Evolutionary conservation across 495 filamentous ascomycete species (phyloP), one percentile per base, ranked within the genome.

Genomic region (Neurospora tetrasperma): DNA sequence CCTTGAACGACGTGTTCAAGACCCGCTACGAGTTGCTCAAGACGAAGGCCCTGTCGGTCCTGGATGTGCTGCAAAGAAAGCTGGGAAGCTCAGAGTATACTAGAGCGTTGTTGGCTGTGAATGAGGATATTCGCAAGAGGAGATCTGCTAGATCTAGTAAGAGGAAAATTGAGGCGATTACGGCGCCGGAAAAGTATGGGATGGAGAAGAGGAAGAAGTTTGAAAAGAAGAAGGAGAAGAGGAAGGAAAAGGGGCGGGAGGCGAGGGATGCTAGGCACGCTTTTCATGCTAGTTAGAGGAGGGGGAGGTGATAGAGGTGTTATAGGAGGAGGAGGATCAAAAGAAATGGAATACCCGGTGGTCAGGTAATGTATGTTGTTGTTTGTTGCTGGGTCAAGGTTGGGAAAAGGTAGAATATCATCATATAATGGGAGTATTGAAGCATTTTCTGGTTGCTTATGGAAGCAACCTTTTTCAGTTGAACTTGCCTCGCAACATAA

Each of bases 161-260:
- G 87, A 85, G 96, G 76, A 91, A 90, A 78, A 91, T 98, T 73
- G 94, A 95, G 77, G 91, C 91, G 39, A 90, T 99, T 23, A 87
- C 85, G 39, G 88, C 91, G 73, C 95, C 96, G 11, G 93, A 97
- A 84, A 89, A 85, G 76, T 87, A 87, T 73, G 93, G 89, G 12
- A 85, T 85, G 77, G 89, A 91, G 75, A 99, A 98, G 90, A 89
- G 87, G 82, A 91, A 90, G 82, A 95, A 91, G 83, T 89, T 91
- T 72, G 94, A 94, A 76, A 90, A 89, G 83, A 94, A 95, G 86
- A 94, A 89, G 80, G 91, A 89, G 75, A 90, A 89, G 83, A 88
- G 92, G 79, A 95, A 92, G 83, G 92, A 91, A 81, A 92, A 86
- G 81, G 89, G 90, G 0, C 77, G 80, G 76, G 89, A 91, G 80